A percentile compares a stretch with the other conserved stretches of the same genome.
phyloP scores from a whole-genome alignment of 805 yeast species.

The Dipodascopsis tothii region DNA sequence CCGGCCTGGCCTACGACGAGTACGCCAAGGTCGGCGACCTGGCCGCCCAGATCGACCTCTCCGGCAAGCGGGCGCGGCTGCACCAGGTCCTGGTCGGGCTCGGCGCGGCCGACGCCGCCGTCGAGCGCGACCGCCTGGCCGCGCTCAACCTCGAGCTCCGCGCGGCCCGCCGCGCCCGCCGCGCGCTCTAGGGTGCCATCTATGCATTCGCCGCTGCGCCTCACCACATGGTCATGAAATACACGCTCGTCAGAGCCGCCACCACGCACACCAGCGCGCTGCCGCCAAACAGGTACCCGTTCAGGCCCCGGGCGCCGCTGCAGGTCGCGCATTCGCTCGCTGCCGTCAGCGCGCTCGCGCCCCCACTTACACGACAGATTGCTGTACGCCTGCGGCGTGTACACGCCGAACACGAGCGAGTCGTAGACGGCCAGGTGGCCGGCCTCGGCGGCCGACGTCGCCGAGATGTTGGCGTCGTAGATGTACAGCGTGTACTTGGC shows the following conservation, averaged over 20 bases:
- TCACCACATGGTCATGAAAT: background rate
- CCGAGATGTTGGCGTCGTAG: constrained; percentile 30
- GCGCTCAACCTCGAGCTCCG: background rate
- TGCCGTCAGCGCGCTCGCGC: background rate
- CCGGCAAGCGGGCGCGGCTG: background rate
- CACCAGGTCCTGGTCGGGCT: background rate
- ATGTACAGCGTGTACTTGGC: constrained; percentile 34
- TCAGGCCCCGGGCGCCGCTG: constrained; percentile 4
- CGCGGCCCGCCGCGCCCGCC: background rate
- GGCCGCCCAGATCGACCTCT: background rate
- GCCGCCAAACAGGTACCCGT: background rate
- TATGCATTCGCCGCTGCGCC: too few relatives aligned
- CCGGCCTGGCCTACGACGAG: constrained; percentile 2
- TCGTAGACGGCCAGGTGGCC: constrained; percentile 32
- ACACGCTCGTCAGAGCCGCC: background rate
- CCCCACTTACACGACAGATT: constrained; percentile 9
- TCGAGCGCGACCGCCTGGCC: background rate
- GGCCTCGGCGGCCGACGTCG: constrained; percentile 29
- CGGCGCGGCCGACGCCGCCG: background rate
- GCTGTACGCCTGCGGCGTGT: constrained; percentile 33
- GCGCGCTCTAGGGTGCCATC: background rate
- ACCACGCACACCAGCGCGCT: background rate
- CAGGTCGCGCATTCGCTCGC: constrained; percentile 13
- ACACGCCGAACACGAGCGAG: constrained; percentile 32
- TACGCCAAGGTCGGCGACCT: background rate